Base-by-base conservation (phyloP, 2,329 filamentous ascomycete species). In the Curvularia sp. region DNA sequence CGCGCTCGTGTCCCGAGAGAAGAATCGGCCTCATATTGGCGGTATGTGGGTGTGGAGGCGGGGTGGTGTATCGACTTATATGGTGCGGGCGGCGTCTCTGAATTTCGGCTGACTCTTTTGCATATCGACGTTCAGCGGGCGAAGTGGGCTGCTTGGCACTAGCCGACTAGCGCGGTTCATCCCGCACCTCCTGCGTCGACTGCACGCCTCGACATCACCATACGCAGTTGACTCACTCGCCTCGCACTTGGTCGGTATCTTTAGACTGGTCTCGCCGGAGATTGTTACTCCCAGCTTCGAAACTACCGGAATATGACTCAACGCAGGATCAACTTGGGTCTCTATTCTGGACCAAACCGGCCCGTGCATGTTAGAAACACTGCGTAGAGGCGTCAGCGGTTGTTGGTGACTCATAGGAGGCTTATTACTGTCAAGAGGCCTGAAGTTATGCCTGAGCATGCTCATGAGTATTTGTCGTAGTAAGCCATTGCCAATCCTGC, bases 1-100 rank as follows among this genome's bases (percentile, higher is more conserved):
- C 92, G 84, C 93, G 91, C 86, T 96, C 93, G 88, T 99, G 95
- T 81, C 95, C 95, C 79, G 92, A 89, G 75, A 99, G 87, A 73
- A 99, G 85, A 81, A 97, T 96, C 77, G 95, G 95, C 84, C 95
- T 92, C 95, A 99, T 99, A 44, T 64, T 72, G 66, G 60, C 60
- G 53, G 48, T 41, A 55, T 65, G 62, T 63, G 57, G 60, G 46
- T 52, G 62, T 60, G 58, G 58, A 55, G 63, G 63, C 41, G 60
- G 62, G 65, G 26, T 55, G 55, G 46, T 53, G 54, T 55, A 52
- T 68, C 62, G 58, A 49, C 60, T 62, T 62, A 52, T 63, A 64
- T 63, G 60, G 65, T 58, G 66, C 53, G 53, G 61, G 63, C 55
- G 60, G 63, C 61, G 66, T 64, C 63, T 58, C 22, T 44, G 62